Evolutionary conservation across 176 grass and related monocot species (phyloP), one percentile per base, ranked within the genome.

Genomic region (Hsuehochloa calcarea): DNA sequence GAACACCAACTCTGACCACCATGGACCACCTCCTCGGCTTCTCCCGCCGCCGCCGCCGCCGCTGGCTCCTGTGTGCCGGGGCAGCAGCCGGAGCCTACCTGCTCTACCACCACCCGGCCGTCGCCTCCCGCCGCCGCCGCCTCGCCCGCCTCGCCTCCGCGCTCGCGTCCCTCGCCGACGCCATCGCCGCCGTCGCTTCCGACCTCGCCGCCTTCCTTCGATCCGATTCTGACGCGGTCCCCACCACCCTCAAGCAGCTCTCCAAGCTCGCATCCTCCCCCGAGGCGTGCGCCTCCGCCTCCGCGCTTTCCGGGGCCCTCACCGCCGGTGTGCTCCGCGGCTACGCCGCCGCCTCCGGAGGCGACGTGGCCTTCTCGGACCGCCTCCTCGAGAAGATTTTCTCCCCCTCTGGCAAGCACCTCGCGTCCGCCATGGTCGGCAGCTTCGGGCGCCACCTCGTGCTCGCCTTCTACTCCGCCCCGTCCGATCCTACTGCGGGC

Each of bases 371-470:
- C 65, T 55, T 98, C 0, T 70, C 84, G 15, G 91, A 98, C 12
- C 87, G 87, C 56, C 34, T 92, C 6, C 27, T 95, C 9, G 91
- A 98, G 27, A 98, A 80, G 78, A 1, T 95, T 4, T 79, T 94
- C 34, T 94, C 96, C 39, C 27, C 74, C 52, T 40, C 68, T 5
- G 93, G 93, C 1, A 75, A 92, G 38, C 91, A 89, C 6, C 85
- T 98, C 39, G 91, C 88, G 38, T 92, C 96, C 31, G 83, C 74
- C 43, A 81, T 89, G 9, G 87, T 80, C 6, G 93, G 91, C 26
- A 92, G 87, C 85, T 95, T 95, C 8, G 89, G 91, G 37, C 89
- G 63, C 60, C 63, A 88, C 67, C 79, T 95, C 47, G 93, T 95
- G 64, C 65, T 93, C 59, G 91, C 84, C 44, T 91, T 90, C 82